These are phyloP conservation scores for Fusarium domesticum DNA, from an alignment of 2,329 filamentous ascomycete species.

Conservation along the genomic window DNA sequence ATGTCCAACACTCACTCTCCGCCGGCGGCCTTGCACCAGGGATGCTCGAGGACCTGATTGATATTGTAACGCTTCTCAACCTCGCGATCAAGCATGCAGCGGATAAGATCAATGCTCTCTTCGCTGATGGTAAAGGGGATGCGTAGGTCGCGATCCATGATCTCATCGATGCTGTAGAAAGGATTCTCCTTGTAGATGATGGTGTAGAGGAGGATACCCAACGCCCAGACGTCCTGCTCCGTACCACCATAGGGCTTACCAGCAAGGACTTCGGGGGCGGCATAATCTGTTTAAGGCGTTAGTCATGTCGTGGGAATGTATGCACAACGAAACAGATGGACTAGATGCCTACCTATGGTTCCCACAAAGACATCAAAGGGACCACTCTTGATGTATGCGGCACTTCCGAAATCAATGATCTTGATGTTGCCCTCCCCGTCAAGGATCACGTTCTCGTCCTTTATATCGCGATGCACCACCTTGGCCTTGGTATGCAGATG, in stretches of 20 bases:
- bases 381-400: slow-evolving; percentile 96
- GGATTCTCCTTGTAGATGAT: slow-evolving; percentile 99
- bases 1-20: slow-evolving; percentile 3
- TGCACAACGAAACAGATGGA: neutral
- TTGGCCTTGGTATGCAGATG: slow-evolving; percentile 87
- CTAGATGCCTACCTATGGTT: slow-evolving; percentile 74
- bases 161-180: slow-evolving; percentile 98
- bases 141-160: slow-evolving; percentile 93
- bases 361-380: slow-evolving; percentile 99
- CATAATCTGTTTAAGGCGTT: slow-evolving; percentile 68
- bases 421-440: slow-evolving; percentile 96
- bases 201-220: slow-evolving; percentile 95
- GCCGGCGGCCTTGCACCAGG: slow-evolving; percentile 59
- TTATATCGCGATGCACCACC: slow-evolving; percentile 97
- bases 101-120: slow-evolving; percentile 86
- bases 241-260: slow-evolving; percentile 90
- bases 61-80: slow-evolving; percentile 82
- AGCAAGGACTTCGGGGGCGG: slow-evolving; percentile 93
- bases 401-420: slow-evolving; percentile 96
- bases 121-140: slow-evolving; percentile 88
- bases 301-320: slow-evolving; percentile 8
- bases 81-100: slow-evolving; percentile 88
- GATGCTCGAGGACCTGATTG: slow-evolving; percentile 79
- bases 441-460: slow-evolving; percentile 95
- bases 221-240: slow-evolving; percentile 97